Conservation (phyloP, 2,329 filamentous ascomycete genomes). For the Ophiocordyceps camponoti-saundersi region DNA sequence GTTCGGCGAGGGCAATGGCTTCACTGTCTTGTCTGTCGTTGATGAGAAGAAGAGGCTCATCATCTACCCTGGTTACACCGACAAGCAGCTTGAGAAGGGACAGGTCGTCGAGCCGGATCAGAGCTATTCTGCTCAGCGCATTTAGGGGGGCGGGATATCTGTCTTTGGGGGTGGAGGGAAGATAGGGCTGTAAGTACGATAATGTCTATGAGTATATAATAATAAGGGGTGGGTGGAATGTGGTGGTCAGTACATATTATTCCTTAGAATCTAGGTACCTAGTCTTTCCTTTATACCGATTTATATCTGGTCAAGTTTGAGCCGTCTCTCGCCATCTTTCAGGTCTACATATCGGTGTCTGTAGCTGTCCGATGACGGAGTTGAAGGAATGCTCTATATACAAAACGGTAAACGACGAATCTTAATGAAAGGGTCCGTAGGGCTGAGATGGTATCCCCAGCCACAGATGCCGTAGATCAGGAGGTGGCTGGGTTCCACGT, state of each 20-base stretch:
- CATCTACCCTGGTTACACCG: slow-evolving; percentile 34
- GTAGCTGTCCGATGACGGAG: too few relatives aligned
- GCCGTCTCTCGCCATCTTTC: too few relatives aligned
- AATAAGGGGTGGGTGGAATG: too few relatives aligned
- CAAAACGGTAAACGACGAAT: too few relatives aligned
- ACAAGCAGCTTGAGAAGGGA: slow-evolving; percentile 27
- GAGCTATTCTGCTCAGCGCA: slow-evolving; percentile 19
- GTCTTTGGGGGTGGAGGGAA: neutral
- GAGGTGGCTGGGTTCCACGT: too few relatives aligned
- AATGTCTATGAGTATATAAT: neutral
- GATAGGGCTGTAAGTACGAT: neutral
- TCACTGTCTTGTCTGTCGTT: slow-evolving; percentile 34
- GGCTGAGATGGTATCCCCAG: too few relatives aligned
- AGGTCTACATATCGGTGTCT: too few relatives aligned
- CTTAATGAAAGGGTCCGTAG: too few relatives aligned
- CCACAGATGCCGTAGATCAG: too few relatives aligned
- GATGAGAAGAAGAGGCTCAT: slow-evolving; percentile 25
- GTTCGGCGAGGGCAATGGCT: slow-evolving; percentile 33
- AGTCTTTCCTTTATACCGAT: too few relatives aligned
- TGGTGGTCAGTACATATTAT: neutral
- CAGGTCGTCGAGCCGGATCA: slow-evolving; percentile 30
- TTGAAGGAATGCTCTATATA: too few relatives aligned
- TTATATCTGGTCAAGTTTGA: too few relatives aligned
- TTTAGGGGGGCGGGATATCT: neutral
- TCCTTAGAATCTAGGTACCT: neutral